Evolutionary conservation across 2,329 filamentous ascomycete genomes (phyloP).

Genomic region (Lachnellula arida): DNA sequence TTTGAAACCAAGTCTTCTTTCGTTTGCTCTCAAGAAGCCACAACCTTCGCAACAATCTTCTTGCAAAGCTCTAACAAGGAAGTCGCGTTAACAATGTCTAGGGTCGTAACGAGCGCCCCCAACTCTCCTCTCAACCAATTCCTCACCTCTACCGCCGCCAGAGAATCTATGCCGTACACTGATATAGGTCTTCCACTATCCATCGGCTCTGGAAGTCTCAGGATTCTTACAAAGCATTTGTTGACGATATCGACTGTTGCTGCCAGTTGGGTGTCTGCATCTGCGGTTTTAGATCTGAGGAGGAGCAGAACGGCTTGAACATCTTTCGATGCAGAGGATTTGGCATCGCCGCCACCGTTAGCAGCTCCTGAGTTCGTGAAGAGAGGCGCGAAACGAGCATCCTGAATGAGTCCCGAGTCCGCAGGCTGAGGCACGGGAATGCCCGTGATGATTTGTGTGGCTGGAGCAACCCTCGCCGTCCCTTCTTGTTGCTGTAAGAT

Average conservation of each 20-base stretch:
- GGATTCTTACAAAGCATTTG: constrained; percentile 22
- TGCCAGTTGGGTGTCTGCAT: constrained; percentile 14
- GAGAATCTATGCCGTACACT: constrained; percentile 40
- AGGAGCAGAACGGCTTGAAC: constrained; percentile 12
- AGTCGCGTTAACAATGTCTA: constrained; percentile 30
- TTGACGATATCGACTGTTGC: constrained; percentile 21
- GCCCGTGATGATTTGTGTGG: constrained; percentile 29
- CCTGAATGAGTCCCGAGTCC: constrained; percentile 22
- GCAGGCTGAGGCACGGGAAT: constrained; percentile 24
- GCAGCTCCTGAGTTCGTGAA: not conserved
- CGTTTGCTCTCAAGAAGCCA: not conserved
- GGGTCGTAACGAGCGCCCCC: constrained; percentile 28
- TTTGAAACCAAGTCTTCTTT: too few species aligned
- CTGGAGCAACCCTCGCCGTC: constrained; percentile 13
- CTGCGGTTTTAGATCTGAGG: constrained; percentile 14
- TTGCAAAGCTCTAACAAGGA: constrained; percentile 26
- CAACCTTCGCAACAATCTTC: constrained; percentile 21
- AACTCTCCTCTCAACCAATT: constrained; percentile 43
- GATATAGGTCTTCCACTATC: constrained; percentile 23
- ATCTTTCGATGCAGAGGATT: constrained; percentile 17
- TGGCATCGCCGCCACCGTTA: not conserved
- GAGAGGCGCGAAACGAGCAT: constrained; percentile 26
- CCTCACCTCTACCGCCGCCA: constrained; percentile 46
- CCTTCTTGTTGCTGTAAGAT: constrained; percentile 26
- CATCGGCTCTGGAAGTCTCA: constrained; percentile 26